Conservation (phyloP, 1,284 basidiomycete genomes). For the Rhizoctonia solani region DNA sequence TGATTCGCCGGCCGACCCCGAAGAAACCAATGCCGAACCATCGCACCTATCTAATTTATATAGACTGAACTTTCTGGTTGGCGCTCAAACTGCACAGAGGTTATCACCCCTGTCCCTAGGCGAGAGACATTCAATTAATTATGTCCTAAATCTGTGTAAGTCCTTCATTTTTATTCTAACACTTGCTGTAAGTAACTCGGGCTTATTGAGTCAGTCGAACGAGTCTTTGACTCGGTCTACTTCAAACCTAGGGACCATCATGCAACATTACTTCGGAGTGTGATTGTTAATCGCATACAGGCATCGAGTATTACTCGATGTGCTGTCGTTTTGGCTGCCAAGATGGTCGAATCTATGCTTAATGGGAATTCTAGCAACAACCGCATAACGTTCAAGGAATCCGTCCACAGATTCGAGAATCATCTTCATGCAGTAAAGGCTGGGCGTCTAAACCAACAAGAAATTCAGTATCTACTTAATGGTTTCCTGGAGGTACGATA, state of each 20-base stretch:
- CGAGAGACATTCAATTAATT: not conserved
- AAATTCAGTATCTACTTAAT: not conserved
- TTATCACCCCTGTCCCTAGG: not conserved
- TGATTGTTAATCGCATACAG: not conserved
- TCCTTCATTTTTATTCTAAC: not conserved
- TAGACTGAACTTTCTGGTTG: not conserved
- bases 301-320: slow-evolving; percentile 1
- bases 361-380: not conserved
- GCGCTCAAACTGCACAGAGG: not conserved
- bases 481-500: slow-evolving; percentile 8
- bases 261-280: not conserved
- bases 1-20: too few species aligned
- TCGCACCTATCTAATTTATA: too few species aligned
- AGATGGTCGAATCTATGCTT: not conserved
- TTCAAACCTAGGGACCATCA: not conserved
- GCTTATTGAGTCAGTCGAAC: not conserved
- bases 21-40: too few species aligned
- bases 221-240: not conserved
- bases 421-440: not conserved
- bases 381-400: not conserved
- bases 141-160: not conserved
- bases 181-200: not conserved
- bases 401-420: not conserved
- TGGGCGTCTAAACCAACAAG: not conserved
- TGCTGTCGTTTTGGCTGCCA: not conserved